Evolutionary conservation across 805 yeast species (phyloP).

Genomic region (Yarrowia sp.): DNA sequence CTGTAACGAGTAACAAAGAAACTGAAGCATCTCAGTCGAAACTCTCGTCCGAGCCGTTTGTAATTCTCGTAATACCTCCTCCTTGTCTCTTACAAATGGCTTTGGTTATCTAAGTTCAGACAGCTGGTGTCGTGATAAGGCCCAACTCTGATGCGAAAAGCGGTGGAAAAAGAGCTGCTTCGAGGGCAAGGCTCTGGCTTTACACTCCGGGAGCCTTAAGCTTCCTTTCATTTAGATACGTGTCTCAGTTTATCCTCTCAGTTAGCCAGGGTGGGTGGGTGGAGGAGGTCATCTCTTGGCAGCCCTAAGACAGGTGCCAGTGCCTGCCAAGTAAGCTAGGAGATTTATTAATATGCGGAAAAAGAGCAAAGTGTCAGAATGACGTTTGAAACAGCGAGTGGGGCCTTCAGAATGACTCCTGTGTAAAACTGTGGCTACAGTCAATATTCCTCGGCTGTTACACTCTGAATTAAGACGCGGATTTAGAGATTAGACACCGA

Average conservation of each 20-base stretch:
- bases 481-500: not conserved
- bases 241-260: not conserved
- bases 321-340: not conserved
- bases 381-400: too few species aligned
- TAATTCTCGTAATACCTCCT: too few species aligned
- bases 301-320: not conserved
- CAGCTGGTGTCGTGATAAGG: not conserved
- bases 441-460: not conserved
- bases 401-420: too few species aligned
- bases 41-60: not conserved
- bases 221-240: not conserved
- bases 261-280: not conserved
- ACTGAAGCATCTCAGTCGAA: not conserved
- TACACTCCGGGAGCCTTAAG: not conserved
- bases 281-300: not conserved
- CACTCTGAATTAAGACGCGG: not conserved
- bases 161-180: not conserved
- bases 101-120: not conserved
- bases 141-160: conserved; percentile 4
- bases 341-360: too few species aligned
- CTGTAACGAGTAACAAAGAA: not conserved
- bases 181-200: not conserved
- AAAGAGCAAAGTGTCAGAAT: too few species aligned
- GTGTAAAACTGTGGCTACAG: too few species aligned
- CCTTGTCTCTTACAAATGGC: not conserved